Percentiles rank a stretch among this genome's conserved stretches.
phyloP scores from a whole-genome alignment of 345 rosid genomes.

The Sisymbrium altissimum region DNA sequence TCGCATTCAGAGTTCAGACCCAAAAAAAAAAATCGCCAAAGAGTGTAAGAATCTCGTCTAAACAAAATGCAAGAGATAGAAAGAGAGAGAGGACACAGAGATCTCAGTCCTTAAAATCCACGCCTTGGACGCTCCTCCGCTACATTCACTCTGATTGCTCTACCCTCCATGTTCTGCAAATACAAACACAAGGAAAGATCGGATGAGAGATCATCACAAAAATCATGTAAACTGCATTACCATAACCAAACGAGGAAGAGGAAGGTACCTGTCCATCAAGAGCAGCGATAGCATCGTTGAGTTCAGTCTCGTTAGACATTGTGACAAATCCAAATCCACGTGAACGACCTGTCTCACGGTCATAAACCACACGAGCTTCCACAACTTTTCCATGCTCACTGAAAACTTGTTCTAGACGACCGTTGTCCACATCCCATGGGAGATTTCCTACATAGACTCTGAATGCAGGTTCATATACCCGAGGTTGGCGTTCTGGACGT shows the following conservation, averaged over 20 bases:
- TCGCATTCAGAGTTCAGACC: constrained; percentile 21
- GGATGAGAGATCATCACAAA: not conserved
- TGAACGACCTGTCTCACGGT: constrained; percentile 88
- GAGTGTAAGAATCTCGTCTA: constrained; percentile 30
- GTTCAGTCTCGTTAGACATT: constrained; percentile 69
- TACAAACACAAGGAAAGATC: not conserved
- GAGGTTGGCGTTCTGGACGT: constrained; percentile 59
- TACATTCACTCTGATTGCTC: constrained; percentile 82
- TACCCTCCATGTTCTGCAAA: constrained; percentile 80
- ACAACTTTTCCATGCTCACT: constrained; percentile 89
- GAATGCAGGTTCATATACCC: constrained; percentile 44
- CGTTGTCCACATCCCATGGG: constrained; percentile 77
- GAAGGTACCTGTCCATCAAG: constrained; percentile 81
- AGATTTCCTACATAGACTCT: constrained; percentile 83
- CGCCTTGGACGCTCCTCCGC: constrained; percentile 84
- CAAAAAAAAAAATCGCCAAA: constrained; percentile 24
- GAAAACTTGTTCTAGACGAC: constrained; percentile 74
- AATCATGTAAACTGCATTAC: not conserved
- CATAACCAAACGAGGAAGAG: not conserved
- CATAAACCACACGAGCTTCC: constrained; percentile 72
- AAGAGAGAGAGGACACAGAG: not conserved
- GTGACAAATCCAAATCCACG: constrained; percentile 95
- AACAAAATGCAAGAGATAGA: constrained; percentile 21
- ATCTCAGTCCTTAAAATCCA: constrained; percentile 42
- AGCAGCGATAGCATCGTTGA: constrained; percentile 86